Evolutionary conservation across 305 asterid species (phyloP).

Genomic region (Fraxinus platypoda): DNA sequence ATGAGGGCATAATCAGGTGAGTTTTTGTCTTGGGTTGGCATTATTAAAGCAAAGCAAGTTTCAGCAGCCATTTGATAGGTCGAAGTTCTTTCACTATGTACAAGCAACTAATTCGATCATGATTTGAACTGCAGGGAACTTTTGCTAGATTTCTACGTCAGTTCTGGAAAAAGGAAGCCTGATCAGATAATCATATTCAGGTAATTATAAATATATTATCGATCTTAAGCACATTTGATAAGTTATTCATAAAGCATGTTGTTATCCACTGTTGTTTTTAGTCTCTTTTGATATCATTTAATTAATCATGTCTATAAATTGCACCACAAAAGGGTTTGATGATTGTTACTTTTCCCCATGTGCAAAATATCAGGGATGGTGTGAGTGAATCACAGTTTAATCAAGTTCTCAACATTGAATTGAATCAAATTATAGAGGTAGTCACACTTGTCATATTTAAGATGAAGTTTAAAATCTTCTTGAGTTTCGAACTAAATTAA

Average conservation of each 20-base stretch:
- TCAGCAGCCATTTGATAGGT: neutral
- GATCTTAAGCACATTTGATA: neutral
- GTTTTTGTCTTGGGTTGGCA: neutral
- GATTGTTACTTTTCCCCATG: neutral
- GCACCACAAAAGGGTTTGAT: neutral
- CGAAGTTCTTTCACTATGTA: neutral
- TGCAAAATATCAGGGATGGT: constrained; percentile 65
- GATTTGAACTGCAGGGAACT: constrained; percentile 49
- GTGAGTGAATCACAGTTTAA: constrained; percentile 96
- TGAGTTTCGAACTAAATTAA: neutral
- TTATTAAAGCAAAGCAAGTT: neutral
- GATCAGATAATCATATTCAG: constrained; percentile 67
- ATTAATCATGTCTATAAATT: neutral
- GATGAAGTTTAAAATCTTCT: neutral
- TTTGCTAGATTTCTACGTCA: constrained; percentile 51
- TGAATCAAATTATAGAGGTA: constrained; percentile 83
- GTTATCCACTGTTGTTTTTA: neutral
- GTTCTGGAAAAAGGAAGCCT: constrained; percentile 56
- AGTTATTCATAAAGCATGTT: neutral
- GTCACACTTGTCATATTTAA: neutral
- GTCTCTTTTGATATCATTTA: neutral
- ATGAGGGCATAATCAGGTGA: constrained; percentile 78
- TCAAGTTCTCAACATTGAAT: constrained; percentile 85
- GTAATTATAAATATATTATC: constrained; percentile 18
- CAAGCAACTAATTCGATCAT: neutral